Conservation (phyloP, 2,329 filamentous ascomycete genomes). For the Sporothrix brunneoviolacea region DNA sequence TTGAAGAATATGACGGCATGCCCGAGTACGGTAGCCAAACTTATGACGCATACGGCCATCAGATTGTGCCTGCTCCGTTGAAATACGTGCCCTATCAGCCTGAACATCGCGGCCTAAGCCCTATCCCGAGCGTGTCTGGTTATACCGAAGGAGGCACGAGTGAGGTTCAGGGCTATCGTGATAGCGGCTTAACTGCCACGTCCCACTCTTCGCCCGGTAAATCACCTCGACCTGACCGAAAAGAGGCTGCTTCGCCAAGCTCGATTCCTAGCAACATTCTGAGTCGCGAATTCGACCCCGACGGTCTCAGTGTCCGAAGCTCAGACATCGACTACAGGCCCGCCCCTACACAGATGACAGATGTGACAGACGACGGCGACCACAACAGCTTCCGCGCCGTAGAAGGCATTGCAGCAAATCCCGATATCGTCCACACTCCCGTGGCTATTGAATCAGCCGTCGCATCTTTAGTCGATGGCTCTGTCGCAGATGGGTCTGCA, state of each 20-base stretch:
- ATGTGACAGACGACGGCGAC: conserved; percentile 45
- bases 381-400: conserved; percentile 62
- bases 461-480: conserved; percentile 77
- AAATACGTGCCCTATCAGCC: conserved; percentile 63
- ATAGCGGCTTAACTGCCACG: conserved; percentile 46
- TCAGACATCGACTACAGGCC: conserved; percentile 50
- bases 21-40: conserved; percentile 28
- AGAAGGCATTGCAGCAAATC: conserved; percentile 63
- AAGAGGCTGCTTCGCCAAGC: conserved; percentile 38
- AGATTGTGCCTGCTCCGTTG: conserved; percentile 57
- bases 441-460: conserved; percentile 80
- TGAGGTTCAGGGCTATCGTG: conserved; percentile 49
- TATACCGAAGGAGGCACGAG: conserved; percentile 62
- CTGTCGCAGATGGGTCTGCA: conserved; percentile 59
- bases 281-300: conserved; percentile 50
- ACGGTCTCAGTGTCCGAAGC: conserved; percentile 49
- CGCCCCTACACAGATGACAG: conserved; percentile 30
- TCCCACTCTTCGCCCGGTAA: conserved; percentile 54
- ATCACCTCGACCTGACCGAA: conserved; percentile 40
- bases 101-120: conserved; percentile 69
- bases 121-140: conserved; percentile 87
- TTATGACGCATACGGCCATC: conserved; percentile 48
- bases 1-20: conserved; percentile 28
- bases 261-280: conserved; percentile 49
- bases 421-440: conserved; percentile 66